These are phyloP conservation scores for Ustilago shanxiensis DNA, from an alignment of 1,284 basidiomycete species.

Conservation along the genomic window DNA sequence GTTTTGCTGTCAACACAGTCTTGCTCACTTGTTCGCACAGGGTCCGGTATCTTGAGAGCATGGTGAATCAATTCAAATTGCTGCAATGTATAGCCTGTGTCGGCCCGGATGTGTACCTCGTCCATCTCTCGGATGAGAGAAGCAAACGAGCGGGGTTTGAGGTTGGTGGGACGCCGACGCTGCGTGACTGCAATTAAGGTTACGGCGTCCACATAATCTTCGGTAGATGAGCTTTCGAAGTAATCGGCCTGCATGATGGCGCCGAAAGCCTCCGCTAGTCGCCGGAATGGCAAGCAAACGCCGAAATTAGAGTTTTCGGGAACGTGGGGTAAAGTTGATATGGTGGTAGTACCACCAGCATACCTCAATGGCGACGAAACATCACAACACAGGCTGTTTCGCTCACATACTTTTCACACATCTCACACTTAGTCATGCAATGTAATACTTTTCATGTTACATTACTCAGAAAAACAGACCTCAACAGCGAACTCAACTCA, in stretches of 20 bases:
- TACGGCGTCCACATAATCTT: neutral
- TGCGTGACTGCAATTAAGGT: neutral
- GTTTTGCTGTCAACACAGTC: conserved; percentile 17
- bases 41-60: neutral
- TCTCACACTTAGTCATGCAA: too few species aligned
- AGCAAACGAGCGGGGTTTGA: neutral
- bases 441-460: too few species aligned
- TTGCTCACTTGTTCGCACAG: neutral
- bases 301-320: neutral
- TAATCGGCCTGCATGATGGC: neutral
- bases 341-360: conserved; percentile 2
- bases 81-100: neutral
- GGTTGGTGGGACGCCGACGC: neutral
- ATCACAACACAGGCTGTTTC: too few species aligned
- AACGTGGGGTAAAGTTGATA: neutral
- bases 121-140: neutral
- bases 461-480: too few species aligned
- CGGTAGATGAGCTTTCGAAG: too few species aligned
- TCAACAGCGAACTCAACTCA: too few species aligned
- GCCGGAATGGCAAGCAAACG: neutral
- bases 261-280: neutral
- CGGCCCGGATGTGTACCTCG: neutral
- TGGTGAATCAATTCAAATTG: conserved; percentile 4
- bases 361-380: neutral
- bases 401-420: too few species aligned